Percentiles rank a stretch among this genome's conserved stretches.
These are phyloP conservation scores for Acrasis kona DNA, from an alignment of 78 protist genomes.

Conservation along the genomic window DNA sequence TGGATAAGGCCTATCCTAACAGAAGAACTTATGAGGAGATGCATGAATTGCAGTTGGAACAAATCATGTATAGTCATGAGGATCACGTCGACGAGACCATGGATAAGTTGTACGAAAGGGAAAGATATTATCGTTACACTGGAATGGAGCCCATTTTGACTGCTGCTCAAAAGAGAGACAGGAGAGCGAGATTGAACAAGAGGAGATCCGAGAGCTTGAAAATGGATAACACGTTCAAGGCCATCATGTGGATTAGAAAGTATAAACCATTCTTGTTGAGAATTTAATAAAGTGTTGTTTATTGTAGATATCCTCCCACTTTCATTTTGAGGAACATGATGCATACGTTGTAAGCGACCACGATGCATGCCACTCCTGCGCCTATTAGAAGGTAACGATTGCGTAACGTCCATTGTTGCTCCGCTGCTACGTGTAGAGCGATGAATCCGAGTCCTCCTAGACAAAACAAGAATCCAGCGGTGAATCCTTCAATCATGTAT, in stretches of 20 bases:
- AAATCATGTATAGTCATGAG: no score
- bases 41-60: no score
- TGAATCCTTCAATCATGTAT: constrained; percentile 23
- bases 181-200: neutral
- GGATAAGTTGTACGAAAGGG: no score
- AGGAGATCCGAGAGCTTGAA: neutral
- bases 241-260: neutral
- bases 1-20: no score
- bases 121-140: no score
- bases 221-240: neutral
- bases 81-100: no score
- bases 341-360: constrained; percentile 6
- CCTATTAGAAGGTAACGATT: neutral
- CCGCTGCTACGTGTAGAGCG: neutral
- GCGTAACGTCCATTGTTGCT: neutral
- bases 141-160: neutral
- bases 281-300: neutral
- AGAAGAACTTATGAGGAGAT: no score
- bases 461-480: constrained; percentile 21
- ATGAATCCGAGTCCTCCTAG: constrained; percentile 14
- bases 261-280: neutral
- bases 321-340: constrained; percentile 12
- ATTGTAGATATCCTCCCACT: constrained; percentile 4
- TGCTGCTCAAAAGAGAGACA: neutral
- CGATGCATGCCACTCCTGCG: constrained; percentile 13